Conservation (phyloP, 2,329 filamentous ascomycete species). For the Fusarium cicatricum region DNA sequence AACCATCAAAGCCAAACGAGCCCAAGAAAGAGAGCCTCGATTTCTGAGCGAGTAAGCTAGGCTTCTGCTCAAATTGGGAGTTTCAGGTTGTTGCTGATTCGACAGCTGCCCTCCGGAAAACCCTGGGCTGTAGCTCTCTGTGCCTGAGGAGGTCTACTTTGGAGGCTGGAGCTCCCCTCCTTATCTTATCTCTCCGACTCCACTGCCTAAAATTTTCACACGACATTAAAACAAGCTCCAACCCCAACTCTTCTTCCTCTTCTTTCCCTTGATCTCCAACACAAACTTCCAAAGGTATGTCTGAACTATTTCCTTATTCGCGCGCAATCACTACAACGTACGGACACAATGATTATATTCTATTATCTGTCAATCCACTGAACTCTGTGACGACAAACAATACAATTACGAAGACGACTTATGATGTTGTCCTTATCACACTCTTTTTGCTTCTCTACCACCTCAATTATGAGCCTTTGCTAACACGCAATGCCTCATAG, state of each 20-base stretch:
- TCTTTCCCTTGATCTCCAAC: conserved; percentile 33
- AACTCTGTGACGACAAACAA: conserved; percentile 56
- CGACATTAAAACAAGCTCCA: conserved; percentile 30
- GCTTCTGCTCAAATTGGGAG: neutral
- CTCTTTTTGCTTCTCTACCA: conserved; percentile 11
- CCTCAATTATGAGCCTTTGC: conserved; percentile 16
- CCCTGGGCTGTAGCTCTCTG: neutral
- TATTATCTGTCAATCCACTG: conserved; percentile 69
- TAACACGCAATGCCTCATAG: conserved; percentile 29
- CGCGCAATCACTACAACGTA: conserved; percentile 8
- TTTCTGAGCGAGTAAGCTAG: conserved; percentile 61
- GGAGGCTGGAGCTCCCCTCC: conserved; percentile 5
- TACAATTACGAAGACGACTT: conserved; percentile 57
- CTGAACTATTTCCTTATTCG: conserved; percentile 6
- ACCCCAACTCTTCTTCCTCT: conserved; percentile 21
- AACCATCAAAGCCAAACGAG: conserved; percentile 56
- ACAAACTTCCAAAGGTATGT: conserved; percentile 33
- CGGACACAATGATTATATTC: conserved; percentile 57
- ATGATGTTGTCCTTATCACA: conserved; percentile 44
- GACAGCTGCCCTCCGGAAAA: neutral
- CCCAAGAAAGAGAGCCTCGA: conserved; percentile 74
- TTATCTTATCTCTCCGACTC: conserved; percentile 25
- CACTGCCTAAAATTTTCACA: conserved; percentile 38
- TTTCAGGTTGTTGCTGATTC: neutral
- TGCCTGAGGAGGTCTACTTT: neutral